Evolutionary conservation across 1,139 yeast species (phyloP).

Genomic region (Barnettozyma hawaiiensis): DNA sequence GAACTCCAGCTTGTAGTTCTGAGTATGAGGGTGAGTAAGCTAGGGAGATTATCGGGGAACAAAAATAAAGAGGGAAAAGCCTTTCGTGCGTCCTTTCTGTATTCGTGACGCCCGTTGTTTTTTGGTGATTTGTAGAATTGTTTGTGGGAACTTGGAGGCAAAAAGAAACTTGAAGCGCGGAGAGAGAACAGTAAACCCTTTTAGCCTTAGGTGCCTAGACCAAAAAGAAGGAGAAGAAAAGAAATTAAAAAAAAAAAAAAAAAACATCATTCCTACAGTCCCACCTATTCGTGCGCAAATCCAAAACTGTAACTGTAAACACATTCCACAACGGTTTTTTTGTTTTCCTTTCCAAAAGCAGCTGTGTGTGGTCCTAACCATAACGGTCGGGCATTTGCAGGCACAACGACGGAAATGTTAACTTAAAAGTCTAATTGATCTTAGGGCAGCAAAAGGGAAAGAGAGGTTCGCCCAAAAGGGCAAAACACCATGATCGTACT

Average conservation of each 20-base stretch:
- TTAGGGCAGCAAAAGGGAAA: no score
- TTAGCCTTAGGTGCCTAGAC: background rate
- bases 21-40: no score
- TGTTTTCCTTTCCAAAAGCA: no score
- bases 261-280: no score
- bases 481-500: no score
- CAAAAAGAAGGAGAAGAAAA: no score
- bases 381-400: background rate
- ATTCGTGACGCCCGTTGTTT: background rate
- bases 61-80: background rate
- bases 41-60: background rate
- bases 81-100: background rate
- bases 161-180: background rate
- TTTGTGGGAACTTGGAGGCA: background rate
- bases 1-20: background rate
- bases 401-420: background rate
- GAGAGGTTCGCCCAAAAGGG: no score
- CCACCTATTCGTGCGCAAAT: no score
- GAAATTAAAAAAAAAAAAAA: no score
- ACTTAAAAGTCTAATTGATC: no score
- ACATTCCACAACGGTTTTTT: background rate
- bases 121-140: background rate
- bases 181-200: no score
- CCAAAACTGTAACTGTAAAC: background rate
- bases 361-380: background rate